Percentiles rank a stretch among this genome's conserved stretches.
These are phyloP conservation scores for Lolium perenne DNA, from an alignment of 176 grass and related monocot species.

Conservation along the genomic window DNA sequence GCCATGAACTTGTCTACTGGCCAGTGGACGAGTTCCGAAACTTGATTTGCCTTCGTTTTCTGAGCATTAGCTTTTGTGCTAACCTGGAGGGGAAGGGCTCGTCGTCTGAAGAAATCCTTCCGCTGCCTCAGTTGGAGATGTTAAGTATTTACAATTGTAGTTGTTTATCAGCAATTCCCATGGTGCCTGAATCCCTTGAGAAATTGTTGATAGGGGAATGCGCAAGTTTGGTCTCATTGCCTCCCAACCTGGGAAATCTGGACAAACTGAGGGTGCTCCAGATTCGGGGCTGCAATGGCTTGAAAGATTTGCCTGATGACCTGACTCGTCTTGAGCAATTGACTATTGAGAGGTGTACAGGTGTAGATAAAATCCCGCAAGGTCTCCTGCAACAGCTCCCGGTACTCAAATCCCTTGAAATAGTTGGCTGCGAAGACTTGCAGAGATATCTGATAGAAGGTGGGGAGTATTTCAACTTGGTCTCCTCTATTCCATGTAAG, in stretches of 20 bases:
- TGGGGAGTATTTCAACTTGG: conserved; percentile 32
- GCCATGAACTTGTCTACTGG: not conserved
- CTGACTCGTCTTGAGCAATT: not conserved
- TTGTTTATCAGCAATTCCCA: not conserved
- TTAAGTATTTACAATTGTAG: not conserved
- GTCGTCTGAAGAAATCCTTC: not conserved
- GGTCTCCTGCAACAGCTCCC: conserved; percentile 28
- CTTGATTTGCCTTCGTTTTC: conserved; percentile 5
- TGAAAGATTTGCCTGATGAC: conserved; percentile 1
- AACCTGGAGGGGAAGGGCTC: not conserved
- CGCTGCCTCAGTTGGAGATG: not conserved
- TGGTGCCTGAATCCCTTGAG: not conserved
- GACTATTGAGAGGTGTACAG: not conserved
- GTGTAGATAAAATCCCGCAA: conserved; percentile 16
- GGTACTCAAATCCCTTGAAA: not conserved
- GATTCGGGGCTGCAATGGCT: accelerated
- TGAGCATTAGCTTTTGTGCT: accelerated
- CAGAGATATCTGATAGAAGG: not conserved
- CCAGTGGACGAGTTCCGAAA: not conserved
- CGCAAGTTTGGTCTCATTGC: not conserved
- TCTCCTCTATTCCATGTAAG: not conserved
- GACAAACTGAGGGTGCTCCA: accelerated
- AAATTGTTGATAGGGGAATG: accelerated
- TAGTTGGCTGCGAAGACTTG: not conserved
- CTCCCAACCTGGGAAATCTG: not conserved